Percentiles rank a stretch among this genome's conserved stretches.
These are phyloP conservation scores for Penicillium diatomitis DNA, from an alignment of 495 filamentous ascomycete genomes.

Conservation along the genomic window DNA sequence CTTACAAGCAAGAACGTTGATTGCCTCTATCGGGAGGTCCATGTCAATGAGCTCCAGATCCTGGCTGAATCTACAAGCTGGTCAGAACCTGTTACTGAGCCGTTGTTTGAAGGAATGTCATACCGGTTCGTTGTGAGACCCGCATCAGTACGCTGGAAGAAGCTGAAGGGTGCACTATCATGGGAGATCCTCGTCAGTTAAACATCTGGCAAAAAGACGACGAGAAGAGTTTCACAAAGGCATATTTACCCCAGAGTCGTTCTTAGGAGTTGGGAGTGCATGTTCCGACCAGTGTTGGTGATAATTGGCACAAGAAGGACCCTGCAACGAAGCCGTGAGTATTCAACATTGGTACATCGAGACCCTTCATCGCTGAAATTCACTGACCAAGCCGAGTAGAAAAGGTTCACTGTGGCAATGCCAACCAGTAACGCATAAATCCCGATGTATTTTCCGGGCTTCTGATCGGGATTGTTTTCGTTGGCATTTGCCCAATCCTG, in stretches of 20 bases:
- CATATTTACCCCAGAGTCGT: conserved; percentile 2
- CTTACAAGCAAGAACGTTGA: conserved; percentile 1
- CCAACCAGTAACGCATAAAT: conserved; percentile 34
- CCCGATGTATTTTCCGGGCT: conserved; percentile 35
- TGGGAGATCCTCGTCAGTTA: conserved; percentile 1
- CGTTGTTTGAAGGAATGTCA: not conserved
- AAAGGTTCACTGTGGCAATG: conserved; percentile 13
- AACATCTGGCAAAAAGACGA: not conserved
- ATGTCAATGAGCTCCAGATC: conserved; percentile 6
- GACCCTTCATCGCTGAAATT: not conserved
- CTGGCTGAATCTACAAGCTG: conserved; percentile 2
- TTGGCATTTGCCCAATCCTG: conserved; percentile 37
- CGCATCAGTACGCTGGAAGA: conserved; percentile 19
- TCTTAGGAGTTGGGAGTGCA: conserved; percentile 20
- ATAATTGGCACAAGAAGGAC: conserved; percentile 8
- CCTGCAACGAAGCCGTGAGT: conserved; percentile 4
- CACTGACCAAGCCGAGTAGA: conserved; percentile 22
- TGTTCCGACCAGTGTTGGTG: conserved; percentile 24
- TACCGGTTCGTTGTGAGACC: conserved; percentile 10
- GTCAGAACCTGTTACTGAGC: not conserved
- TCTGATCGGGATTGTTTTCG: conserved; percentile 17
- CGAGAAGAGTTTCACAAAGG: no score
- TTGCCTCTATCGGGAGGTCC: not conserved
- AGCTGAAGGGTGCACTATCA: conserved; percentile 25
- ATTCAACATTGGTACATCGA: conserved; percentile 1